A percentile compares a stretch with the other conserved stretches of the same genome.
These are phyloP conservation scores for barley (Hordeum vulgare) DNA, from an alignment of 176 grass and related monocot genomes.

Conservation along the genomic window MorexV3_pseudomolecules_assembly NC_058521.1:609815088-609815587, in stretches of 20 bases:
- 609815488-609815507: slow-evolving; percentile 72
- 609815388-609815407: neutral
- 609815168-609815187: neutral
- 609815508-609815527: slow-evolving; percentile 81
- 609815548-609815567: slow-evolving; percentile 84
- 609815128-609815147: neutral
- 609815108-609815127: neutral
- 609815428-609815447: slow-evolving; percentile 12
- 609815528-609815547: slow-evolving; percentile 85
- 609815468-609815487: neutral
- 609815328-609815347: neutral
- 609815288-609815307: neutral
- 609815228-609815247: neutral
- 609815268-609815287: neutral
- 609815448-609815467: neutral
- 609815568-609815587: slow-evolving; percentile 86
- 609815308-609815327: neutral
- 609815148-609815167: neutral
- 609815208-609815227: neutral
- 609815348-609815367: neutral
- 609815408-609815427: neutral
- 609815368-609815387: neutral
- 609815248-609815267: neutral
- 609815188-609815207: slow-evolving; percentile 2
- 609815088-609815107: slow-evolving; percentile 10